Evolutionary conservation across 2,329 filamentous ascomycete genomes (phyloP), one percentile per base, ranked within the genome.

Genomic region (Ophiostoma sp.): DNA sequence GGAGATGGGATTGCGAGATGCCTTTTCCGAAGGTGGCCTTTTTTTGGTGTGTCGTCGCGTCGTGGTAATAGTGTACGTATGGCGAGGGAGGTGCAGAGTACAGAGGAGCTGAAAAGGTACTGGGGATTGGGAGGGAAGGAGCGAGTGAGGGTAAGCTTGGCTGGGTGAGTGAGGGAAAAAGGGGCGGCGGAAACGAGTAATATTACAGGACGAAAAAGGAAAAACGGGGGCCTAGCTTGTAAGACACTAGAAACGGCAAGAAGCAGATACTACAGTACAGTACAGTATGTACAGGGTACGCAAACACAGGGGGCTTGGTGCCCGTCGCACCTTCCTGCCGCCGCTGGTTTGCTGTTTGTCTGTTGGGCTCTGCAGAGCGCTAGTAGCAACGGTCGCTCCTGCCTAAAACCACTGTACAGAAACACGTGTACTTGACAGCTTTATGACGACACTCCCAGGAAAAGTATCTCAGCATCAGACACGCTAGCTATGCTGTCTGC

Each of bases 121-220:
- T 48, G 23, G 57, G 23, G 57, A 62, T 17, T 17, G 57, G 27
- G 57, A 62, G 57, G 27, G 23, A 20, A 33, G 11, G 57, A 33
- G 27, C 57, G 27, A 62, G 27, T 62, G 57, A 57, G 10, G 11
- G 52, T 57, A 57, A 48, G 44, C 44, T 48, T 48, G 60, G 60
- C 15, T 15, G 31, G 33, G n/a, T 20, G 60, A 36, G 33, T 65
- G 62, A 65, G 62, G 62, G 62, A 65, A 65, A 65, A 65, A n/a
- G 62, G 62, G 62, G 62, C 62, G 10, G 33, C 27, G 57, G 23
- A 27, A 62, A 57, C n/a, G 52, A 62, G 57, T 57, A 57, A 27
- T 57, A 57, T 57, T 57, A 41, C 33, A n/a, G 62, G 17, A 36
- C 15, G 3, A n/a, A 66, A 66, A 36, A 41, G 62, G 62, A 39